Conservation (phyloP, 2,329 filamentous ascomycete species). For the Didymella segeticola region DNA sequence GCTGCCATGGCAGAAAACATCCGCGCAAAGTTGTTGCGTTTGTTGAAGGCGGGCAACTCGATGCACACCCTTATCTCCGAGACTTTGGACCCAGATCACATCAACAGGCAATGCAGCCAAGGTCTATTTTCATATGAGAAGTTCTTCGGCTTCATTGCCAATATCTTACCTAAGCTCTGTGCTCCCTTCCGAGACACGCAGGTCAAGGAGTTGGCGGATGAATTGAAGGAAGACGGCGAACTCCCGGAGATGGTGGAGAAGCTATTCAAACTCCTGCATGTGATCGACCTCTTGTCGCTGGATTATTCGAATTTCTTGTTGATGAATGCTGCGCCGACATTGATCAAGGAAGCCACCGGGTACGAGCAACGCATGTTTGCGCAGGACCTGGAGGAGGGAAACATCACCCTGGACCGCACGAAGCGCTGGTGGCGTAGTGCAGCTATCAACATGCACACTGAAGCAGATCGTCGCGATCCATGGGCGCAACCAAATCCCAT, state of each 20-base stretch:
- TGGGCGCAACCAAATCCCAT: conserved; percentile 63
- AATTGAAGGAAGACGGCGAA: conserved; percentile 57
- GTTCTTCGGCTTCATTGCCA: conserved; percentile 79
- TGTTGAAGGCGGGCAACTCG: conserved; percentile 73
- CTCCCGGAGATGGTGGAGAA: conserved; percentile 74
- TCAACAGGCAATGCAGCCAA: conserved; percentile 70
- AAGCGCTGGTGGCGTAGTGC: conserved; percentile 71
- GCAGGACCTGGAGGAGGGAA: conserved; percentile 65
- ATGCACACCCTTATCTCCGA: conserved; percentile 79
- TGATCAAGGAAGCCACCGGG: conserved; percentile 72
- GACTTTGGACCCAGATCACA: conserved; percentile 74
- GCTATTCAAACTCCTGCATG: conserved; percentile 75
- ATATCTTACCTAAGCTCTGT: conserved; percentile 78
- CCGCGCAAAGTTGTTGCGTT: conserved; percentile 72
- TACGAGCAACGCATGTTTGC: conserved; percentile 79
- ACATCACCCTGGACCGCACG: conserved; percentile 64
- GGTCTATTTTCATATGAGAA: conserved; percentile 82
- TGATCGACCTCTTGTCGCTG: conserved; percentile 78
- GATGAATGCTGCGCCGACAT: conserved; percentile 71
- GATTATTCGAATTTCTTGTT: conserved; percentile 85
- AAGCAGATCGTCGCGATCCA: conserved; percentile 72
- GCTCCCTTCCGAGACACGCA: conserved; percentile 81
- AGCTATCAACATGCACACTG: conserved; percentile 68
- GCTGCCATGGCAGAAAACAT: conserved; percentile 74
- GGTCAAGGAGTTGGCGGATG: conserved; percentile 71